Evolutionary conservation across 257 asterid species (phyloP).

Genomic region (Nemophila menziesii): DNA sequence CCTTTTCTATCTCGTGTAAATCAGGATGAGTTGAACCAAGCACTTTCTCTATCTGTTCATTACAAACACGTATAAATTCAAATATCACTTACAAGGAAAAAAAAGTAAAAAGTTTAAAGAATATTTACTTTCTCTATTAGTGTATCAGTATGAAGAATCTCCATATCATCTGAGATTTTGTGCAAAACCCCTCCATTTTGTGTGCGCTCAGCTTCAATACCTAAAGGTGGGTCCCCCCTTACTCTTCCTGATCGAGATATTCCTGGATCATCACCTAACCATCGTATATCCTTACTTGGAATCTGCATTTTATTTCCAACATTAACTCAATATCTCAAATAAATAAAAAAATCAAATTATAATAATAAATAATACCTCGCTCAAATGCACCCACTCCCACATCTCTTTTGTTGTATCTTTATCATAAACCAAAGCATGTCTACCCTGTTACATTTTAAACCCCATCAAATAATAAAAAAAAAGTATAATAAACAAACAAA

Average conservation of each 20-base stretch:
- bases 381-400: constrained; percentile 80
- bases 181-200: constrained; percentile 39
- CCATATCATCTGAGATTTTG: constrained; percentile 48
- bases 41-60: constrained; percentile 87
- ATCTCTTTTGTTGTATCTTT: constrained; percentile 56
- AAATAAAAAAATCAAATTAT: constrained; percentile 1
- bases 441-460: constrained; percentile 77
- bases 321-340: constrained; percentile 1
- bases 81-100: too few species aligned
- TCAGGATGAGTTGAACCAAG: constrained; percentile 81
- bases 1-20: constrained; percentile 60
- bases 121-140: constrained; percentile 80
- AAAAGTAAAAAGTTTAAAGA: background rate
- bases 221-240: constrained; percentile 29
- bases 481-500: too few species aligned
- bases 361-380: constrained; percentile 44
- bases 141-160: constrained; percentile 78
- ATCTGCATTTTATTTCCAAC: constrained; percentile 43
- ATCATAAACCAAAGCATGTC: constrained; percentile 84
- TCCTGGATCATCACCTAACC: constrained; percentile 86
- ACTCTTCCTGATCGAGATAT: constrained; percentile 40
- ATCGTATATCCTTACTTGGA: constrained; percentile 71
- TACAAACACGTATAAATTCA: too few species aligned
- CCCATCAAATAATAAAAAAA: too few species aligned
- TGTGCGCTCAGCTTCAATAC: constrained; percentile 38